These are phyloP conservation scores for Mayamaea pseudoterrestris DNA, from an alignment of 108 stramenopile species.

Conservation along the genomic window DNA sequence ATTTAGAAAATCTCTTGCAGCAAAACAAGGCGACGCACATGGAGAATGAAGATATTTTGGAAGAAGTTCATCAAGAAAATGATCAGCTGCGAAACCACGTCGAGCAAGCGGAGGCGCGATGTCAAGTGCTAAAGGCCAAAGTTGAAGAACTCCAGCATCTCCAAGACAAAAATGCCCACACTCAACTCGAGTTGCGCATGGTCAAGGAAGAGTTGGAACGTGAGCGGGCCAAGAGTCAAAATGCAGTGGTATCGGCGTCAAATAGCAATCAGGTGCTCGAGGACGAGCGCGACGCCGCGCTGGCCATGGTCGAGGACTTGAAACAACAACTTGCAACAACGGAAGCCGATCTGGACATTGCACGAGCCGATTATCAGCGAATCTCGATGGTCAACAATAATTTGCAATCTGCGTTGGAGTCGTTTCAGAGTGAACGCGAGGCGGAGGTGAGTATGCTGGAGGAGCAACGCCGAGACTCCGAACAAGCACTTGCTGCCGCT, in stretches of 20 bases:
- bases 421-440: slow-evolving; percentile 76
- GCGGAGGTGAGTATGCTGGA: slow-evolving; percentile 66
- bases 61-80: slow-evolving; percentile 63
- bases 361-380: slow-evolving; percentile 53
- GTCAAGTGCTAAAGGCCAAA: slow-evolving; percentile 27
- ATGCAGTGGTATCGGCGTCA: slow-evolving; percentile 21
- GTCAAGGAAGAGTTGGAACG: slow-evolving; percentile 60
- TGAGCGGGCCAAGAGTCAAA: slow-evolving; percentile 42
- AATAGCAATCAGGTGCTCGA: slow-evolving; percentile 27
- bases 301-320: slow-evolving; percentile 44
- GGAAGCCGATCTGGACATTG: slow-evolving; percentile 62
- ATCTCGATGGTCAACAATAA: slow-evolving; percentile 59
- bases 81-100: slow-evolving; percentile 50
- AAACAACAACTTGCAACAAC: slow-evolving; percentile 64
- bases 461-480: slow-evolving; percentile 43
- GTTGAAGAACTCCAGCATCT: slow-evolving; percentile 24
- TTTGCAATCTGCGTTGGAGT: slow-evolving; percentile 65
- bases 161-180: not conserved
- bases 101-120: slow-evolving; percentile 40
- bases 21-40: not conserved
- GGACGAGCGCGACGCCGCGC: slow-evolving; percentile 51
- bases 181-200: slow-evolving; percentile 64
- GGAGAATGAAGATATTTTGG: slow-evolving; percentile 3
- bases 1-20: not conserved
- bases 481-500: slow-evolving; percentile 53